phyloP scores from a whole-genome alignment of 805 yeast genomes.

The Ogataea polymorpha region DNA sequence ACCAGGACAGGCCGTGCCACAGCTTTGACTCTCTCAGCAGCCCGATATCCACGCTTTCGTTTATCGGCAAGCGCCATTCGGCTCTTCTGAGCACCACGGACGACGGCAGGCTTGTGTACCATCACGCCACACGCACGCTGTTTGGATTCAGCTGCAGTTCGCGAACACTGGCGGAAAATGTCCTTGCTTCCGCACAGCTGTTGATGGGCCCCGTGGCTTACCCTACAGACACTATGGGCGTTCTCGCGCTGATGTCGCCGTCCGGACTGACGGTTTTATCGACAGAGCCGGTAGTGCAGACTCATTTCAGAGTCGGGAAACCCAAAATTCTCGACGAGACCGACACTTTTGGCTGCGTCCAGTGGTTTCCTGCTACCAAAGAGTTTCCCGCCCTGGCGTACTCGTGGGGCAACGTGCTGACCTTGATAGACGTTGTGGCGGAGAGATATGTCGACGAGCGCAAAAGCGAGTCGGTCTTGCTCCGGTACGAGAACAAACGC shows the following conservation, averaged over 20 bases:
- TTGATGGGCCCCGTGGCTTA: conserved; percentile 59
- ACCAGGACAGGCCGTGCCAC: conserved; percentile 29
- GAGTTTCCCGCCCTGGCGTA: conserved; percentile 54
- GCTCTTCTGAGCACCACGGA: conserved; percentile 54
- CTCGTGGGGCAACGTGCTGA: conserved; percentile 62
- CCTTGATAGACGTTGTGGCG: conserved; percentile 48
- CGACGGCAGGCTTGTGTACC: conserved; percentile 57
- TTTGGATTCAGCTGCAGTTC: conserved; percentile 48
- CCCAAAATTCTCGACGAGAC: conserved; percentile 38
- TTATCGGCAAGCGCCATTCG: conserved; percentile 52
- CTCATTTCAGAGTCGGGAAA: conserved; percentile 52
- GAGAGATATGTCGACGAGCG: conserved; percentile 28
- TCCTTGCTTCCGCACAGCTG: conserved; percentile 45
- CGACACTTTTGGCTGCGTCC: conserved; percentile 43
- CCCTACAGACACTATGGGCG: conserved; percentile 53
- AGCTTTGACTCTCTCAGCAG: conserved; percentile 28
- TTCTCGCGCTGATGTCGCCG: conserved; percentile 58
- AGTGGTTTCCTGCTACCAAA: conserved; percentile 61
- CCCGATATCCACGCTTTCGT: conserved; percentile 42
- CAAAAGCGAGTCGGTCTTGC: conserved; percentile 22
- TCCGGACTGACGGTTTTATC: conserved; percentile 51
- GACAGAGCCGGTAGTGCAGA: conserved; percentile 45
- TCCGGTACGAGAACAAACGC: conserved; percentile 39
- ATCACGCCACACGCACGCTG: conserved; percentile 59
- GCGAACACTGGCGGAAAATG: conserved; percentile 37